phyloP scores from a whole-genome alignment of 75 land plant genomes.

The Cunninghamia lanceolata region DNA sequence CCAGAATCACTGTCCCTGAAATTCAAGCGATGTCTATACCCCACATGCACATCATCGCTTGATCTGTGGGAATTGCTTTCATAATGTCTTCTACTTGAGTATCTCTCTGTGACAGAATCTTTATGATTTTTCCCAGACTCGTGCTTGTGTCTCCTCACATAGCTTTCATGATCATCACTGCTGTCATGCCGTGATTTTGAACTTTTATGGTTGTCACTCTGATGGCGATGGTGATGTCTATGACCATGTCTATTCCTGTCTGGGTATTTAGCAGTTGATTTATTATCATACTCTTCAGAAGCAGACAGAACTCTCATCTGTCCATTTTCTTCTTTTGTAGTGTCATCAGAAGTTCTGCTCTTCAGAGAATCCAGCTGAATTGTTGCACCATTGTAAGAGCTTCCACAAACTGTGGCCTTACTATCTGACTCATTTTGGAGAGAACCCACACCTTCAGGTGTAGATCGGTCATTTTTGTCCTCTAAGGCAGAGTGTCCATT shows the following conservation, averaged over 20 bases:
- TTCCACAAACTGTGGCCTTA: slow-evolving; percentile 2
- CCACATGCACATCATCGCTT: slow-evolving; percentile 8
- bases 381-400: slow-evolving; percentile 12
- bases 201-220: slow-evolving; percentile 10
- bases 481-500: slow-evolving; percentile 25
- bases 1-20: slow-evolving; percentile 24
- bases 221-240: slow-evolving; percentile 11
- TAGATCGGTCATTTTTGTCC: slow-evolving; percentile 1
- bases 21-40: slow-evolving; percentile 20
- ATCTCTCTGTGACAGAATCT: slow-evolving; percentile 2
- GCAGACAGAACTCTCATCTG: not conserved
- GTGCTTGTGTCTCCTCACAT: slow-evolving; percentile 28
- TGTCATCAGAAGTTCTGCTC: not conserved
- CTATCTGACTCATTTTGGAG: slow-evolving; percentile 5
- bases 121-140: slow-evolving; percentile 5
- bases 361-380: not conserved
- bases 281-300: not conserved
- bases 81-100: slow-evolving; percentile 5
- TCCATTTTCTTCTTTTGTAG: slow-evolving; percentile 16
- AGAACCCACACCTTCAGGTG: slow-evolving; percentile 1
- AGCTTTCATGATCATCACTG: slow-evolving; percentile 12
- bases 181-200: slow-evolving; percentile 15
- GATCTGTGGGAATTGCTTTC: slow-evolving; percentile 1
- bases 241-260: not conserved
- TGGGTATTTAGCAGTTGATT: not conserved